Evolutionary conservation across 1,284 basidiomycete species (phyloP).

Genomic region (Marasmius tenuissimus): DNA sequence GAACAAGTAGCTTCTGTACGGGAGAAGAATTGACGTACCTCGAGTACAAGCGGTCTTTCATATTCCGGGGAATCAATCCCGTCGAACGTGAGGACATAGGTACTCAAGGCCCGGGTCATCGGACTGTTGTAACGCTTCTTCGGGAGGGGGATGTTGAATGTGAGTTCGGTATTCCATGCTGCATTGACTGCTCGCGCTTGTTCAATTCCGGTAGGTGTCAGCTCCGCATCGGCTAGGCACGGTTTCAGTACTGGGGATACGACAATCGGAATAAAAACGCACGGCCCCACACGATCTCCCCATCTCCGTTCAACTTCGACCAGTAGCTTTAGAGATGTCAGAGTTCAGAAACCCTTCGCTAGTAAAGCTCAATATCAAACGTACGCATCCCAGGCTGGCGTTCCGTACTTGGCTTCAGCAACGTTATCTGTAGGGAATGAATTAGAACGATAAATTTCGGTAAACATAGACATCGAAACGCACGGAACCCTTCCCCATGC

Average conservation of each 20-base stretch:
- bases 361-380: constrained; percentile 15
- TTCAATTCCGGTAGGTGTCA: constrained; percentile 64
- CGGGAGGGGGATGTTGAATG: constrained; percentile 57
- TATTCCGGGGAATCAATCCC: constrained; percentile 28
- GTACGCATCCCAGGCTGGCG: constrained; percentile 58
- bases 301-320: constrained; percentile 72
- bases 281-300: constrained; percentile 78
- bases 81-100: constrained; percentile 65
- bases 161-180: constrained; percentile 61
- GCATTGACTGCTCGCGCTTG: constrained; percentile 61
- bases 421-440: constrained; percentile 58
- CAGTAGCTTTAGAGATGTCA: constrained; percentile 47
- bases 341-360: background rate
- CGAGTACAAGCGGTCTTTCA: constrained; percentile 42
- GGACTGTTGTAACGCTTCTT: constrained; percentile 70
- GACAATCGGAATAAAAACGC: constrained; percentile 29
- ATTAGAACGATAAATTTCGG: background rate
- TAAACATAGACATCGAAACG: constrained; percentile 24
- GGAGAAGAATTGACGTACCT: constrained; percentile 40
- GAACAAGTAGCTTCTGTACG: background rate
- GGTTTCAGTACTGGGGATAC: background rate
- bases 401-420: constrained; percentile 72
- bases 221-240: constrained; percentile 65
- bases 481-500: constrained; percentile 74
- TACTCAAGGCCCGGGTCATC: constrained; percentile 70